Base-by-base conservation (phyloP, 805 yeast species). In the Cyberlindnera xishuangbannaensis region DNA sequence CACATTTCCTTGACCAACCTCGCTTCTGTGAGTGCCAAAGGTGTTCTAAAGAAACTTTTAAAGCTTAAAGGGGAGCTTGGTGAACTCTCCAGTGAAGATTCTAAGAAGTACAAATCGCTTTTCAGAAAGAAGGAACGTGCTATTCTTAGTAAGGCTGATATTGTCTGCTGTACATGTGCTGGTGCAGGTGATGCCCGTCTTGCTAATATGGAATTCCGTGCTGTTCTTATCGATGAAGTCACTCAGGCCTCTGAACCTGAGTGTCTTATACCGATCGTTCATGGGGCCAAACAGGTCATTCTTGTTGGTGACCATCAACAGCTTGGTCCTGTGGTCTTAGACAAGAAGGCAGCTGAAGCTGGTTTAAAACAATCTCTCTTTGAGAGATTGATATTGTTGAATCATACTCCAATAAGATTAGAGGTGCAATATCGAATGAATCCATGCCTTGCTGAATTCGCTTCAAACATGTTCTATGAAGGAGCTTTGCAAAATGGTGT, bases 391-490 rank as follows among this genome's bases (percentile, higher is more conserved):
- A 79, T 88, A 23, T 65, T 78, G 11, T 68, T 86, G 39, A 95
- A 95, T 3, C 88, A 85, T 51, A 70, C 73, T 8, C 97, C 97
- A 8, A 76, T 85, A 41, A 64, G 96, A 43, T 67, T 88, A 34
- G 94, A 85, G 46, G 95, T 87, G 21, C 97, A 88, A 58, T 88
- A 88, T 59, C 79, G 97, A 62, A 88, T 88, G 97, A 82, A 88
- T 52, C 97, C 97, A 7, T 69, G 78, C 41, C 60, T 88, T 33
- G 75, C 90, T 43, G 95, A 85, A 49, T 88, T 86, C 53, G 81
- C 96, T 18, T 78, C 90, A 47, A 85, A 86, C 54, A 79, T 83
- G 83, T 88, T 86, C 51, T 88, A 88, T 56, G 96, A 88, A 48
- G 97, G 97, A 19, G 71, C 82, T 27, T 69, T 88, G 46, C 96